These are phyloP conservation scores for Inga oerstediana DNA, from an alignment of 306 rosid species.

Conservation along the genomic window DNA sequence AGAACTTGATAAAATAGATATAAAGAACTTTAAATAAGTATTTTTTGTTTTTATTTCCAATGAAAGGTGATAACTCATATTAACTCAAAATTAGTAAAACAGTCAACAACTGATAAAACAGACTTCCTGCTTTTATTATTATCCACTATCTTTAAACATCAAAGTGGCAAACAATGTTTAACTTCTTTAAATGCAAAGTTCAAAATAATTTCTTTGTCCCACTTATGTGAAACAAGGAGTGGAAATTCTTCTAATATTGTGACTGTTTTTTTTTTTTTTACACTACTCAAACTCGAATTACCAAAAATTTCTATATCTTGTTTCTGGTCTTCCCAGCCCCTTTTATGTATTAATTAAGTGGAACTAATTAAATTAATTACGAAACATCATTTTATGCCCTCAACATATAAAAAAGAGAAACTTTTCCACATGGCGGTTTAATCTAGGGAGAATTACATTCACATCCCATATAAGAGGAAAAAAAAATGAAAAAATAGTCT, in stretches of 20 bases:
- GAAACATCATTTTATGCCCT: neutral
- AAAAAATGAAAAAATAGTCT: too few relatives aligned
- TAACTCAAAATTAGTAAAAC: neutral
- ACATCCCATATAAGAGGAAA: too few relatives aligned
- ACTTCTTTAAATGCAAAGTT: neutral
- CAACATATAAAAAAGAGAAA: neutral
- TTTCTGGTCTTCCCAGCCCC: neutral
- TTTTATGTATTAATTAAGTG: neutral
- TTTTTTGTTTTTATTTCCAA: neutral
- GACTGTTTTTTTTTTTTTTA: neutral
- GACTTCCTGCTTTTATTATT: too few relatives aligned
- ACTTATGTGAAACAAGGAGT: neutral
- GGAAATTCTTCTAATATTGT: neutral
- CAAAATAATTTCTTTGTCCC: neutral
- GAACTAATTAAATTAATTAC: neutral
- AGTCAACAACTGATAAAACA: neutral
- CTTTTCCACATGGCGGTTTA: neutral
- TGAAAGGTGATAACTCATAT: neutral
- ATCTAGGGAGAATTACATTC: too few relatives aligned
- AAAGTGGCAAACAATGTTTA: neutral
- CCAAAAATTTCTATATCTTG: neutral
- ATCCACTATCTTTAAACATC: too few relatives aligned
- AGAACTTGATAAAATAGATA: too few relatives aligned
- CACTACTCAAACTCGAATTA: neutral
- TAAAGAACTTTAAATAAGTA: too few relatives aligned